A percentile compares a stretch with the other conserved stretches of the same genome.
Conservation (phyloP, 164 flowering plant genomes). For the Tinospora cordifolia region DNA sequence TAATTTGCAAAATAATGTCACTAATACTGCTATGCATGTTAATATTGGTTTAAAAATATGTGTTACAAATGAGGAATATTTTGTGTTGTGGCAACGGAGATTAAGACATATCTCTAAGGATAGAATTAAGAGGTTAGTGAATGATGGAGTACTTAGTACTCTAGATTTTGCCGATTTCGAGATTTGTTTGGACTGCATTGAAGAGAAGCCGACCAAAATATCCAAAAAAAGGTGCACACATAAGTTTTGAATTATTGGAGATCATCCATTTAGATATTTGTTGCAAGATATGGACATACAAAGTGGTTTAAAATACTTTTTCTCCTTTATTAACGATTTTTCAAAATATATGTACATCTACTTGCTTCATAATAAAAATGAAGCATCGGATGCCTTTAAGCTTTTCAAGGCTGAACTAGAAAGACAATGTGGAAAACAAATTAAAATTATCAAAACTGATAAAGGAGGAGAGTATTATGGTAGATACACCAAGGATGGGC, state of each 20-base stretch:
- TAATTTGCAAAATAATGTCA: not conserved
- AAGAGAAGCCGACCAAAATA: not conserved
- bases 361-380: not conserved
- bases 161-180: not conserved
- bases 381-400: no score
- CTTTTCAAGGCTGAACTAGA: no score
- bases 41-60: not conserved
- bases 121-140: not conserved
- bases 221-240: no score
- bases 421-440: no score
- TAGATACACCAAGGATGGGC: no score
- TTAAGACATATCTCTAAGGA: not conserved
- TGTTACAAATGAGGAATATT: slow-evolving; percentile 4
- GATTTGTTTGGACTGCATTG: not conserved
- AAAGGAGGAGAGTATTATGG: no score
- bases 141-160: not conserved
- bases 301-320: not conserved
- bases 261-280: not conserved
- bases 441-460: no score
- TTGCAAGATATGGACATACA: no score
- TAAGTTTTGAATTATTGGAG: not conserved
- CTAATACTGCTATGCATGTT: not conserved
- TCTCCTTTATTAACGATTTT: not conserved
- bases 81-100: not conserved
- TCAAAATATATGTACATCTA: not conserved